Percentiles rank a stretch among this genome's conserved stretches.
Conservation (phyloP, 495 filamentous ascomycete species). For the Amorphotheca resinae region DNA sequence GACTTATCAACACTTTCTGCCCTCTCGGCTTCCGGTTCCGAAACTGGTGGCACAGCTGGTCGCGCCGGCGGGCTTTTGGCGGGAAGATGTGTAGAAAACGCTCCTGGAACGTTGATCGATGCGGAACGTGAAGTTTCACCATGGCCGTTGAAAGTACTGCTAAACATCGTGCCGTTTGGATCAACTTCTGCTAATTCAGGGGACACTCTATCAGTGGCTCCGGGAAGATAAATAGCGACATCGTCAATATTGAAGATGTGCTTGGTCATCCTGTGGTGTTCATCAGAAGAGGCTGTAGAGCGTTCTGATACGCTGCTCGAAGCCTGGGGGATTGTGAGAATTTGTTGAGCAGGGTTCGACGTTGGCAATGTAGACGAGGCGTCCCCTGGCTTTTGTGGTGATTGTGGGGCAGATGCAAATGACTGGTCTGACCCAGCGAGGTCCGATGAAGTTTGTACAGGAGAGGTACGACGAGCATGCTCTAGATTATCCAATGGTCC, state of each 20-base stretch:
- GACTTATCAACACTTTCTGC: slow-evolving; percentile 21
- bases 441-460: background rate
- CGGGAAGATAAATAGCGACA: slow-evolving; percentile 23
- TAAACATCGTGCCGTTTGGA: slow-evolving; percentile 2
- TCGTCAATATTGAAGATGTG: slow-evolving; percentile 24
- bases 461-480: slow-evolving; percentile 9
- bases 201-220: background rate
- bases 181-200: background rate
- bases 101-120: slow-evolving; percentile 38
- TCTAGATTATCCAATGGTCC: slow-evolving; percentile 12
- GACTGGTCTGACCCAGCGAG: background rate
- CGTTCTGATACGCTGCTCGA: slow-evolving; percentile 18
- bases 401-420: background rate
- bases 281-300: slow-evolving; percentile 15
- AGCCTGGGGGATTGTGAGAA: slow-evolving; percentile 14
- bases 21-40: slow-evolving; percentile 1
- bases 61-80: background rate
- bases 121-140: slow-evolving; percentile 23
- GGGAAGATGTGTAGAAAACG: slow-evolving; percentile 34
- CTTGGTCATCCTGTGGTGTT: slow-evolving; percentile 20
- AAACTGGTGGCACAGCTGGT: background rate
- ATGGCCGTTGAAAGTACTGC: slow-evolving; percentile 17
- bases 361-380: background rate
- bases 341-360: background rate
- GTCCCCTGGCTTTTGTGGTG: background rate